A percentile compares a stretch with the other conserved stretches of the same genome.
Evolutionary conservation across 495 filamentous ascomycete species (phyloP).

Genomic region (Lasiosphaeriaceae sp.): DNA sequence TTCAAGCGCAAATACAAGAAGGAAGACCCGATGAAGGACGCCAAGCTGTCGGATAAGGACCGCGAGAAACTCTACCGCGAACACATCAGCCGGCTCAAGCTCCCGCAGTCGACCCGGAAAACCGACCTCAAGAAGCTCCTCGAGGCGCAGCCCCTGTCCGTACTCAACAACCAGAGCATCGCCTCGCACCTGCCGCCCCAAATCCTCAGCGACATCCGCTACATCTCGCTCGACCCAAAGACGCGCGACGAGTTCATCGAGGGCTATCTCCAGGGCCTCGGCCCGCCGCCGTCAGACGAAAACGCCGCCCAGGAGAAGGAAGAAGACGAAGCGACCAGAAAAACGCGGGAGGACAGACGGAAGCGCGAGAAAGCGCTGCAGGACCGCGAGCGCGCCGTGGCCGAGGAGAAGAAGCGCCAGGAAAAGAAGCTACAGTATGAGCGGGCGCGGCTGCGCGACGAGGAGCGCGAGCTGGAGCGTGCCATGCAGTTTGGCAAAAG

Average conservation of each 20-base stretch:
- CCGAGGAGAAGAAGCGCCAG: constrained; percentile 69
- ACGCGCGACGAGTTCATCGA: constrained; percentile 70
- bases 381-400: constrained; percentile 67
- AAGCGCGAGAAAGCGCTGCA: constrained; percentile 71
- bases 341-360: constrained; percentile 59
- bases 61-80: constrained; percentile 90
- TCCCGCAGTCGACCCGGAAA: constrained; percentile 69
- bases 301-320: constrained; percentile 33
- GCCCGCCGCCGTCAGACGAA: constrained; percentile 52
- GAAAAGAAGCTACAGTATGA: constrained; percentile 61
- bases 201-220: constrained; percentile 73
- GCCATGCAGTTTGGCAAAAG: constrained; percentile 75
- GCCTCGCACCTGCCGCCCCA: constrained; percentile 60
- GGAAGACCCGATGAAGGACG: constrained; percentile 74
- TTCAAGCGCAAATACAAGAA: constrained; percentile 89
- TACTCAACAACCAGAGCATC: constrained; percentile 63
- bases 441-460: constrained; percentile 65
- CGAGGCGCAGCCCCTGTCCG: constrained; percentile 59
- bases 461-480: constrained; percentile 71
- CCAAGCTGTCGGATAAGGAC: constrained; percentile 75
- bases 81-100: constrained; percentile 71
- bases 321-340: constrained; percentile 58
- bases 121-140: constrained; percentile 76
- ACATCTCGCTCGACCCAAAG: constrained; percentile 68
- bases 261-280: constrained; percentile 69